Conservation (phyloP, 495 filamentous ascomycete species). For the Talaromyces wortmannii region DNA sequence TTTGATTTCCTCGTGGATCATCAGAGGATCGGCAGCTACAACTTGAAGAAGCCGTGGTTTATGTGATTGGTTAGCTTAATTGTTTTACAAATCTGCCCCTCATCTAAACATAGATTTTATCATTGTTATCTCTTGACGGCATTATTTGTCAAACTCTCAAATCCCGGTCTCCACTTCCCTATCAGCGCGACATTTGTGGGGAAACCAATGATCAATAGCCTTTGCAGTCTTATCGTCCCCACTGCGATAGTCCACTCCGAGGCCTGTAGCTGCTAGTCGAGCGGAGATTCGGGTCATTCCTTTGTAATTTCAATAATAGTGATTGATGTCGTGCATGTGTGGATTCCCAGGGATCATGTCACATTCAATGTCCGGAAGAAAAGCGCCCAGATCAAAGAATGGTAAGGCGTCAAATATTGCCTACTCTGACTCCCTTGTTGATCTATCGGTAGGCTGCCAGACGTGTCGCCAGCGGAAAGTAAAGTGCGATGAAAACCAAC, state of each 20-base stretch:
- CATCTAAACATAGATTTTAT: no score
- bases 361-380: constrained; percentile 30
- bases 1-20: no score
- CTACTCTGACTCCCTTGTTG: background rate
- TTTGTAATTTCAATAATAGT: no score
- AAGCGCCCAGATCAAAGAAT: constrained; percentile 41
- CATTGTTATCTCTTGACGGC: no score
- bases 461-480: constrained; percentile 51
- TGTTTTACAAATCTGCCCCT: no score
- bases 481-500: constrained; percentile 48
- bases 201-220: background rate
- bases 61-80: no score
- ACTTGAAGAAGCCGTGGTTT: no score
- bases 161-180: background rate
- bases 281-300: no score
- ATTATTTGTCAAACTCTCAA: no score
- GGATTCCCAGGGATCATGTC: background rate
- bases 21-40: no score
- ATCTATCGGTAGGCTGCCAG: constrained; percentile 28
- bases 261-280: background rate
- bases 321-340: background rate
- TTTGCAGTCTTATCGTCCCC: background rate
- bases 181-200: background rate
- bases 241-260: background rate
- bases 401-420: constrained; percentile 11